Evolutionary conservation across 495 filamentous ascomycete species (phyloP), one percentile per base, ranked within the genome.

Genomic region (Copromyces sp.): DNA sequence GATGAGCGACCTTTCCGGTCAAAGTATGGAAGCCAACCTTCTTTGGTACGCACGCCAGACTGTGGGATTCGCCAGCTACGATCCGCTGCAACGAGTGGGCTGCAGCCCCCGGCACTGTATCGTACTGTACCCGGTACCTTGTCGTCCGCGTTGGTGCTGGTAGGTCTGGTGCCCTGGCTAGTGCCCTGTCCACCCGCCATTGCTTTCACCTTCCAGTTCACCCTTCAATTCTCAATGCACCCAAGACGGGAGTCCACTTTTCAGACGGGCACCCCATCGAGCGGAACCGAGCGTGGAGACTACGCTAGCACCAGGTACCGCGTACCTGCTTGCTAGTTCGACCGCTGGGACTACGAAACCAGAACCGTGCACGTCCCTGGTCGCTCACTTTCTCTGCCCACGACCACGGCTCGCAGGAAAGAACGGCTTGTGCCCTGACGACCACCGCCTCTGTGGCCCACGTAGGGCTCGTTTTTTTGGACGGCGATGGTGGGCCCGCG

Each of bases 1-100:
- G 47, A 73, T 69, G 72, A 77, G 73, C 75, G 76, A 79, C 73
- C 79, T 72, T 74, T 75, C 79, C 78, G 74, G 74, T 72, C 76
- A 70, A 45, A 68, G 73, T 37, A 73, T 70, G 73, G 75, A 71
- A 78, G 75, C 75, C 74, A 78, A 75, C 74, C 76, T 74, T 74
- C 68, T 71, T 71, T 74, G 70, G 44, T 32, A 65, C 68, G 41
- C 68, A 71, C 47, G 24, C 61, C 39, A 70, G 68, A 70, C 35
- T 70, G 32, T 45, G 38, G 24, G 35, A 65, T 68, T 70, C 12
- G 61, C 70, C 70, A 74, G 72, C 70, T 75, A 71, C 74, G 38
- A 74, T 70, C 70, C 47, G 47, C 47, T 29, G 47, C 47, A n/a
- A 29, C 14, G 53, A 65, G 53, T 65, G 53, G 29, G 53, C 53